phyloP scores from a whole-genome alignment of 73 alveolate species.

The Tetrahymena borealis region DNA sequence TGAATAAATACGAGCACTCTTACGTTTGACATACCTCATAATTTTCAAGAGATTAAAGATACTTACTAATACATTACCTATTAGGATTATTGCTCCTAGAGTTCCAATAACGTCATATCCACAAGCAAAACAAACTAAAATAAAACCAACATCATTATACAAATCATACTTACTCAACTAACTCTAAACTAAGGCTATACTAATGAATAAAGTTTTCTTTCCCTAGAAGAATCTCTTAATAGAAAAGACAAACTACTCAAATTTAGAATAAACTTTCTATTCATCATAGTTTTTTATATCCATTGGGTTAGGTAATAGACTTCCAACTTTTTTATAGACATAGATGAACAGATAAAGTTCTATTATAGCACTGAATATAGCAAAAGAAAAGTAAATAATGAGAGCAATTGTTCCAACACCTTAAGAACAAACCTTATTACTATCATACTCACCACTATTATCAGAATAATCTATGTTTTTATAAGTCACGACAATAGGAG shows the following conservation, averaged over 20 bases:
- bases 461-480: not conserved
- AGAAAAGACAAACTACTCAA: not conserved
- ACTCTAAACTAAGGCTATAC: not conserved
- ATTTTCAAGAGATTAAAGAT: not conserved
- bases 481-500: not conserved
- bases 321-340: not conserved
- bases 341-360: not conserved
- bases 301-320: not conserved
- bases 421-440: not conserved
- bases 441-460: not conserved
- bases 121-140: constrained; percentile 13
- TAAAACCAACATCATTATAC: constrained; percentile 27
- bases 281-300: not conserved
- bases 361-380: not conserved
- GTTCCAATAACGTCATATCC: not conserved
- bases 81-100: not conserved
- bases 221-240: not conserved
- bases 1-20: not conserved
- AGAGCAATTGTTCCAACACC: not conserved
- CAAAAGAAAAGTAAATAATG: not conserved
- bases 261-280: not conserved
- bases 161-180: constrained; percentile 10
- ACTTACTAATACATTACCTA: not conserved
- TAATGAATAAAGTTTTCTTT: not conserved
- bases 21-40: not conserved